A percentile compares a stretch with the other conserved stretches of the same genome.
These are phyloP conservation scores for Kazachstania sp. DNA, from an alignment of 1,139 yeast species.

Conservation along the genomic window DNA sequence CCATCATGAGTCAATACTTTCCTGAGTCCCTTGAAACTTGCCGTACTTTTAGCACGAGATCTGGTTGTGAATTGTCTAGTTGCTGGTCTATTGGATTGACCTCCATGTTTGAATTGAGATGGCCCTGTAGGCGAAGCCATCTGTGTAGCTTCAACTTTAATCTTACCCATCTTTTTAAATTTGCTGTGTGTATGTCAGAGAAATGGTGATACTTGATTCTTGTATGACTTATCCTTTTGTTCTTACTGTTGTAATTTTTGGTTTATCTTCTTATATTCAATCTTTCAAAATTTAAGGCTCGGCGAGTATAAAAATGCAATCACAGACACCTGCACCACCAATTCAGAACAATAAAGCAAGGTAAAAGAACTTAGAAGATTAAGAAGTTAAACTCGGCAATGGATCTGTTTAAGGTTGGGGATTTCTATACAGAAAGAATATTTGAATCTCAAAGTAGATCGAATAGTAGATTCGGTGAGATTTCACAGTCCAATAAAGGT, in stretches of 20 bases:
- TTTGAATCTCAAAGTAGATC: conserved; percentile 30
- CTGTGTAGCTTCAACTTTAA: conserved; percentile 8
- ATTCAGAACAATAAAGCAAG: neutral
- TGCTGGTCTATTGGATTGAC: conserved; percentile 4
- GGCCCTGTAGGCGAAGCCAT: neutral
- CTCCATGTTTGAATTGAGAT: conserved; percentile 5
- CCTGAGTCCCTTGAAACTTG: conserved; percentile 29
- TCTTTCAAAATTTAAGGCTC: neutral
- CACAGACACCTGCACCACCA: neutral
- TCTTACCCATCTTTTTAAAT: conserved; percentile 11
- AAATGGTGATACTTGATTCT: too few species aligned
- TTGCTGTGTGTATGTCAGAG: neutral
- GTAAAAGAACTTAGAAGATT: too few species aligned
- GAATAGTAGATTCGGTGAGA: neutral
- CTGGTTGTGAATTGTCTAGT: conserved; percentile 29
- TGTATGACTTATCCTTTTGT: too few species aligned
- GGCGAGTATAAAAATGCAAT: too few species aligned
- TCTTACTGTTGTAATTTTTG: too few species aligned
- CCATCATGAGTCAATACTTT: conserved; percentile 23
- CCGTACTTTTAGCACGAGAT: conserved; percentile 28
- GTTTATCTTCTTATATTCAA: neutral
- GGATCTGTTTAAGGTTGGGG: conserved; percentile 47
- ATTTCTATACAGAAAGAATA: conserved; percentile 42
- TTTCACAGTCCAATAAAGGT: conserved; percentile 4
- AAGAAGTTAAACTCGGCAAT: conserved; percentile 24